These are phyloP conservation scores for Neurospora sp. DNA, from an alignment of 495 filamentous ascomycete genomes.

Conservation along the genomic window DNA sequence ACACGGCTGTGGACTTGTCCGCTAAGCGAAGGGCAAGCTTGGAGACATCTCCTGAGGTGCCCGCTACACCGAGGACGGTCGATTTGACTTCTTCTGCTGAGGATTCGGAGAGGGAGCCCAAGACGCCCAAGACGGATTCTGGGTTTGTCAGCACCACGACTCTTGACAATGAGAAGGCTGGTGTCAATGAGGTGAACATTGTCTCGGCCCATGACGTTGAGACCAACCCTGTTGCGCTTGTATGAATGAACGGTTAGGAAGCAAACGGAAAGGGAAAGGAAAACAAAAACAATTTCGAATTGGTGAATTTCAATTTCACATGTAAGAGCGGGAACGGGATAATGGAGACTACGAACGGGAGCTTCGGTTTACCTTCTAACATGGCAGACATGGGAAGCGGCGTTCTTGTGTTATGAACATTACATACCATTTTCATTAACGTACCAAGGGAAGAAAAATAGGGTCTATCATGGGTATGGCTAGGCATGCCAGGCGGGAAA, in stretches of 20 bases:
- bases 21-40: neutral
- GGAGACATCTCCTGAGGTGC: conserved; percentile 1
- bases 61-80: conserved; percentile 8
- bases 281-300: neutral
- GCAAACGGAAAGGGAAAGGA: neutral
- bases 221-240: conserved; percentile 1
- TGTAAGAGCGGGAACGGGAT: neutral
- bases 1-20: conserved; percentile 13
- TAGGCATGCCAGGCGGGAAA: neutral
- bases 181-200: conserved; percentile 6
- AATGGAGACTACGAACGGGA: neutral
- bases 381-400: neutral
- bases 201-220: neutral
- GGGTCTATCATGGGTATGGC: neutral
- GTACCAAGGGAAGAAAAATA: neutral
- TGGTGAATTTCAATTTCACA: neutral
- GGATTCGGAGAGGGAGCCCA: conserved; percentile 21
- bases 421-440: neutral
- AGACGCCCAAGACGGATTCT: conserved; percentile 17
- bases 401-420: neutral
- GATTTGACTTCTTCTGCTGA: conserved; percentile 19
- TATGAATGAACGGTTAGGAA: neutral
- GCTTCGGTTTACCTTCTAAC: neutral
- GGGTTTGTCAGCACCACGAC: neutral
- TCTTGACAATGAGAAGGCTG: neutral